These are phyloP conservation scores for Debaryomycetaceae sp. DNA, from an alignment of 1,139 yeast genomes.

Conservation along the genomic window DNA sequence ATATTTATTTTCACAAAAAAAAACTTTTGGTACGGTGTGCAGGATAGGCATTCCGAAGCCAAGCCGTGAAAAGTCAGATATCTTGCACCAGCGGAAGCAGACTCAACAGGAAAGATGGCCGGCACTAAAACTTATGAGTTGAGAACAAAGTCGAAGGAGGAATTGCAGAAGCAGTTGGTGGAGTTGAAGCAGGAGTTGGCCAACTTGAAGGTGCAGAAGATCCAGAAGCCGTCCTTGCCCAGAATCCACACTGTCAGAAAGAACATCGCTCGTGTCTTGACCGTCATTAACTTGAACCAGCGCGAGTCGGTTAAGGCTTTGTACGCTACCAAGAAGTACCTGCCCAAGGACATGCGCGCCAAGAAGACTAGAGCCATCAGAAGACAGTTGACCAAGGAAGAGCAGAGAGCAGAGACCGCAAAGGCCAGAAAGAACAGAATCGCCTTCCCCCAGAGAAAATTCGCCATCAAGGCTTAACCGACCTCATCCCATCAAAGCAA, in stretches of 20 bases:
- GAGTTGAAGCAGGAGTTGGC: constrained; percentile 97
- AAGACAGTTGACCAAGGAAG: constrained; percentile 87
- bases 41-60: too few relatives aligned
- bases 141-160: constrained; percentile 95
- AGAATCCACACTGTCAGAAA: constrained; percentile 95
- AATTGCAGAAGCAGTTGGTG: constrained; percentile 87
- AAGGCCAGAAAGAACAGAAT: constrained; percentile 86
- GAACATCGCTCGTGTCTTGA: constrained; percentile 96
- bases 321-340: constrained; percentile 93
- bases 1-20: too few relatives aligned
- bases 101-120: too few relatives aligned
- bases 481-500: background rate
- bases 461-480: constrained; percentile 93
- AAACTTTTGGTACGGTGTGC: too few relatives aligned
- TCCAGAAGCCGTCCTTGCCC: constrained; percentile 86
- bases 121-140: constrained; percentile 93
- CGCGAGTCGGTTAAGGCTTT: constrained; percentile 92
- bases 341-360: constrained; percentile 98
- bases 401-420: constrained; percentile 71
- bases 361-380: constrained; percentile 99
- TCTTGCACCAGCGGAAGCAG: too few relatives aligned
- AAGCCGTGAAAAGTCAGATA: too few relatives aligned
- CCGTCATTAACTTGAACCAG: constrained; percentile 94
- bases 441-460: constrained; percentile 98
- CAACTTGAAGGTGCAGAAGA: constrained; percentile 91